Percentiles rank a stretch among this genome's conserved stretches.
phyloP scores from a whole-genome alignment of 73 alveolate species.

The Paraurostyla sp. region DNA sequence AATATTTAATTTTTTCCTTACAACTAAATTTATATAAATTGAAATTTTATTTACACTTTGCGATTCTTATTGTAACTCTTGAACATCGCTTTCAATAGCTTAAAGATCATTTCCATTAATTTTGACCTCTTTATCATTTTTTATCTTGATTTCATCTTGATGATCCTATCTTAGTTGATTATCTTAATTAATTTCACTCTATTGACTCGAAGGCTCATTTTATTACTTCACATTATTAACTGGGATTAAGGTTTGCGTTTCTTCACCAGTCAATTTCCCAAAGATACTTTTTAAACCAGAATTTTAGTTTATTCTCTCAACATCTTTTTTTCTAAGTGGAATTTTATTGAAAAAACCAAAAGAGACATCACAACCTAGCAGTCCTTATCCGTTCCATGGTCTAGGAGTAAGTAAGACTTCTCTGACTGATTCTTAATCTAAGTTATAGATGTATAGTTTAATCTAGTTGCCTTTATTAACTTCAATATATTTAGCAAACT shows the following conservation, averaged over 20 bases:
- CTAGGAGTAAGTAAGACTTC: constrained; percentile 64
- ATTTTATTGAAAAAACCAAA: constrained; percentile 59
- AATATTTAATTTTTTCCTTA: too few relatives aligned
- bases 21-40: too few relatives aligned
- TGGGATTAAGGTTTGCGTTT: neutral
- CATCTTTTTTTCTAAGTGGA: constrained; percentile 40
- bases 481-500: constrained; percentile 32
- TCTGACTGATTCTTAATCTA: constrained; percentile 35
- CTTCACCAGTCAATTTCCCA: constrained; percentile 24
- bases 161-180: too few relatives aligned
- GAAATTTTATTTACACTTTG: too few relatives aligned
- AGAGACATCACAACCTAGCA: constrained; percentile 72
- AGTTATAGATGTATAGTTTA: constrained; percentile 47
- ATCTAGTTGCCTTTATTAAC: constrained; percentile 43
- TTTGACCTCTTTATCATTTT: too few relatives aligned
- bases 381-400: constrained; percentile 67
- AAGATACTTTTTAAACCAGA: neutral
- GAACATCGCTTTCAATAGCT: too few relatives aligned
- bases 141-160: too few relatives aligned
- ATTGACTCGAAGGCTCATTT: neutral
- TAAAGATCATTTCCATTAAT: too few relatives aligned
- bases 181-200: too few relatives aligned
- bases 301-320: neutral
- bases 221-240: too few relatives aligned
- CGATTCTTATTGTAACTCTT: too few relatives aligned